phyloP scores from a whole-genome alignment of 164 flowering plant species.

The Macadamia tetraphylla region DNA sequence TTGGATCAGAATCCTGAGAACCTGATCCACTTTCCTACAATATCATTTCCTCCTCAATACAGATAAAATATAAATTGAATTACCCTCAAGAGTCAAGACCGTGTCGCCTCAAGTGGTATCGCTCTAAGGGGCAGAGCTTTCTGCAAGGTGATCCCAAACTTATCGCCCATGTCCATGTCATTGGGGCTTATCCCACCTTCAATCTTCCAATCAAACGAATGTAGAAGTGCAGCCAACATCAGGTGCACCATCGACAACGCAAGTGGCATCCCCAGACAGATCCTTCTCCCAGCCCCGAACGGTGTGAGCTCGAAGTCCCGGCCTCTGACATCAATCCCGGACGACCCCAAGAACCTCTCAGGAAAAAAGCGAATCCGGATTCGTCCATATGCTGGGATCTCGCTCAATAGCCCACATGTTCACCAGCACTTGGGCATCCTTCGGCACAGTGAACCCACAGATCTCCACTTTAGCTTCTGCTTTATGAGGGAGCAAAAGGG shows the following conservation, averaged over 20 bases:
- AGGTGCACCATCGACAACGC: conserved; percentile 15
- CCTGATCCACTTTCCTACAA: too few relatives aligned
- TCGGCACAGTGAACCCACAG: not conserved
- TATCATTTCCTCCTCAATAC: too few relatives aligned
- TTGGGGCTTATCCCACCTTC: conserved; percentile 10
- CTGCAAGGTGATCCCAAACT: conserved; percentile 17
- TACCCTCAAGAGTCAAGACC: too few relatives aligned
- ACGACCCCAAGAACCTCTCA: not conserved
- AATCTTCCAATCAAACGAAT: conserved; percentile 14
- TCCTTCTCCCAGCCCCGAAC: conserved; percentile 20
- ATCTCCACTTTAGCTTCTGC: not conserved
- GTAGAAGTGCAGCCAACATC: conserved; percentile 19
- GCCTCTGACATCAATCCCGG: conserved; percentile 11
- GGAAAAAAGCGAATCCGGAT: not conserved
- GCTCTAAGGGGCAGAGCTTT: conserved; percentile 13
- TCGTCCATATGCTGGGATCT: not conserved
- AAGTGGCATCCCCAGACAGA: conserved; percentile 19
- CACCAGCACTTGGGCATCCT: not conserved
- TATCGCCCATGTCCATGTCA: conserved; percentile 19
- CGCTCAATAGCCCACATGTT: not conserved
- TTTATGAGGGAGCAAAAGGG: not conserved
- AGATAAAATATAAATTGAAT: too few relatives aligned
- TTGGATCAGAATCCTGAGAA: too few relatives aligned
- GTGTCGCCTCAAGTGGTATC: conserved; percentile 4
- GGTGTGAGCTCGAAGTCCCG: conserved; percentile 19